A percentile compares a stretch with the other conserved stretches of the same genome.
phyloP scores from a whole-genome alignment of 1,284 basidiomycete genomes.

The Papiliotrema flavescens region DNA sequence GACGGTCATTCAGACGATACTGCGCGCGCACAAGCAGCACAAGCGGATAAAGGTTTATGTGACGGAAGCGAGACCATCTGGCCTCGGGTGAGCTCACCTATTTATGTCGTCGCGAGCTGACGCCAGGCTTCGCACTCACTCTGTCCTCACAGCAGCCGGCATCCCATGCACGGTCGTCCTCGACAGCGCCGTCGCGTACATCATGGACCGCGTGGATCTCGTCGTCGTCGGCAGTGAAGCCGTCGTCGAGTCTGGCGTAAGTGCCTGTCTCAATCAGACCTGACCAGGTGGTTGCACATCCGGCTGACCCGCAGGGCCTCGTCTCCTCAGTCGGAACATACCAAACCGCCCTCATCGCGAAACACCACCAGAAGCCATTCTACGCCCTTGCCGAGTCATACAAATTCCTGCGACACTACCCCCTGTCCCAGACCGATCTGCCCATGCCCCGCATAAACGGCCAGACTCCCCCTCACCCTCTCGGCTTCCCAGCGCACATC shows the following conservation, averaged over 20 bases:
- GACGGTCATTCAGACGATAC: slow-evolving; percentile 89
- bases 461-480: slow-evolving; percentile 13
- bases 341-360: slow-evolving; percentile 94
- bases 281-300: neutral
- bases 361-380: slow-evolving; percentile 90
- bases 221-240: slow-evolving; percentile 96
- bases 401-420: slow-evolving; percentile 96
- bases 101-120: neutral
- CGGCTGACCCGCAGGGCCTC: slow-evolving; percentile 17
- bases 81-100: slow-evolving; percentile 28
- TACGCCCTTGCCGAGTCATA: slow-evolving; percentile 97
- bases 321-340: slow-evolving; percentile 79
- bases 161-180: slow-evolving; percentile 93
- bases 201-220: slow-evolving; percentile 93
- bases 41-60: slow-evolving; percentile 97
- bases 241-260: slow-evolving; percentile 81
- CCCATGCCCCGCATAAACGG: slow-evolving; percentile 52
- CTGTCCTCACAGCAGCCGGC: slow-evolving; percentile 73
- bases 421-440: slow-evolving; percentile 92
- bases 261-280: slow-evolving; percentile 10
- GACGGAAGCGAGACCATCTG: slow-evolving; percentile 54
- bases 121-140: slow-evolving; percentile 78
- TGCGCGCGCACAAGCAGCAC: slow-evolving; percentile 74
- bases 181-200: slow-evolving; percentile 94
- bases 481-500: slow-evolving; percentile 23